Conservation (phyloP, 257 asterid genomes). For the Nicotiana undulata region DNA sequence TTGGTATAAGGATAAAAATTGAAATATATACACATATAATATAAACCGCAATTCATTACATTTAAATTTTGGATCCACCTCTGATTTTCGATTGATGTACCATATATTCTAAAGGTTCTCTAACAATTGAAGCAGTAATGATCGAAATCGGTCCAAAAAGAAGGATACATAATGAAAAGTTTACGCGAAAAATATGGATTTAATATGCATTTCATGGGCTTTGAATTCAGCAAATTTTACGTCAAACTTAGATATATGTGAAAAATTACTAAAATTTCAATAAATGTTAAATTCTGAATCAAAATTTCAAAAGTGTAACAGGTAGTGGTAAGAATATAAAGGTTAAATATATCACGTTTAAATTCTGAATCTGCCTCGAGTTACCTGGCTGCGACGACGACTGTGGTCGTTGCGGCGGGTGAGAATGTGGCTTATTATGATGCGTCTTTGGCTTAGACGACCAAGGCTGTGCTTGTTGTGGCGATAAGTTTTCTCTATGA, state of each 20-base stretch:
- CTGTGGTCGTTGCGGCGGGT: conserved; percentile 12
- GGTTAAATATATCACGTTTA: background rate
- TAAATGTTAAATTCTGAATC: background rate
- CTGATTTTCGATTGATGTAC: background rate
- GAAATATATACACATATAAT: background rate
- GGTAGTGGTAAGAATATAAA: background rate
- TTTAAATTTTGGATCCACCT: background rate
- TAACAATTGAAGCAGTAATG: background rate
- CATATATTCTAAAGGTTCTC: too few relatives aligned
- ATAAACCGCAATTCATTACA: background rate
- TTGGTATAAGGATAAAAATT: background rate
- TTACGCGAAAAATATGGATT: too few relatives aligned
- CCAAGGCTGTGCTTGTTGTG: conserved; percentile 23
- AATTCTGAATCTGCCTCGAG: background rate
- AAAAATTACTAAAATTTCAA: background rate
- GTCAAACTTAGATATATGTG: too few relatives aligned
- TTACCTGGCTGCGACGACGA: conserved; percentile 24
- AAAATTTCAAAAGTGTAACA: background rate
- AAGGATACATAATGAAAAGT: too few relatives aligned
- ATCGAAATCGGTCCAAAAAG: too few relatives aligned
- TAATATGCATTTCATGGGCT: too few relatives aligned
- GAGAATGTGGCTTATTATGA: background rate
- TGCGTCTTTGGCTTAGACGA: conserved; percentile 12
- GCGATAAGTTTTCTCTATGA: conserved; percentile 23
- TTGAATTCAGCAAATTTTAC: too few relatives aligned